Evolutionary conservation across 2,329 filamentous ascomycete genomes (phyloP).

Genomic region (Rhinocladiella mackenziei): DNA sequence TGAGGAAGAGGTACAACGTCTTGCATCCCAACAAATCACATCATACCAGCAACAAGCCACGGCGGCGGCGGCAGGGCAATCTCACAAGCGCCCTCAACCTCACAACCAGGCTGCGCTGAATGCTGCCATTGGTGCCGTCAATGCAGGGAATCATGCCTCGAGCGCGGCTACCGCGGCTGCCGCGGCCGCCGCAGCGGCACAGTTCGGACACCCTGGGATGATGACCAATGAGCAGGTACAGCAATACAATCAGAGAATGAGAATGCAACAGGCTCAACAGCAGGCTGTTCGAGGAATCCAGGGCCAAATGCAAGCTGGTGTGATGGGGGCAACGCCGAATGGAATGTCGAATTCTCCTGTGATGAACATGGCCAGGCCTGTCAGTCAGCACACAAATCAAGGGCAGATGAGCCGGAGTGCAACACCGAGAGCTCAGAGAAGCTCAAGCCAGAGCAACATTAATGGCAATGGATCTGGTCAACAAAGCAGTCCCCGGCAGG

Average conservation of each 20-base stretch:
- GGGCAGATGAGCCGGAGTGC: constrained; percentile 42
- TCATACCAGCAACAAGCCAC: constrained; percentile 39
- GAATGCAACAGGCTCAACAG: constrained; percentile 47
- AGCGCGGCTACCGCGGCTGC: constrained; percentile 34
- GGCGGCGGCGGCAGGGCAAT: constrained; percentile 35
- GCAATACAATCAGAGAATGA: constrained; percentile 52
- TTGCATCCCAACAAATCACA: constrained; percentile 51
- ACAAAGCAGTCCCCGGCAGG: constrained; percentile 38
- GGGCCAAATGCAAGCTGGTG: constrained; percentile 28
- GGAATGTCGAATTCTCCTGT: constrained; percentile 42
- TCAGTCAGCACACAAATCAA: constrained; percentile 28
- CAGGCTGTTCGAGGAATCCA: constrained; percentile 29
- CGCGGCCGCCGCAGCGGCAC: constrained; percentile 21
- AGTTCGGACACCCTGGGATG: constrained; percentile 34
- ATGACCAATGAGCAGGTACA: constrained; percentile 48
- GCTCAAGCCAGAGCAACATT: constrained; percentile 34
- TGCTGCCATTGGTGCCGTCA: constrained; percentile 45
- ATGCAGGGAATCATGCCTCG: constrained; percentile 39
- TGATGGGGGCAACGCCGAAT: constrained; percentile 32
- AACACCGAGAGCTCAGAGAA: constrained; percentile 46
- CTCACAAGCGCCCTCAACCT: constrained; percentile 29
- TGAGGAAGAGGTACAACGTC: constrained; percentile 51
- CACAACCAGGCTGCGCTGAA: constrained; percentile 52
- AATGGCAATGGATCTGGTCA: constrained; percentile 31
- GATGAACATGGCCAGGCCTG: constrained; percentile 39